Base-by-base conservation (phyloP, 768 basidiomycete species). In the Gyrodon lividus region DNA sequence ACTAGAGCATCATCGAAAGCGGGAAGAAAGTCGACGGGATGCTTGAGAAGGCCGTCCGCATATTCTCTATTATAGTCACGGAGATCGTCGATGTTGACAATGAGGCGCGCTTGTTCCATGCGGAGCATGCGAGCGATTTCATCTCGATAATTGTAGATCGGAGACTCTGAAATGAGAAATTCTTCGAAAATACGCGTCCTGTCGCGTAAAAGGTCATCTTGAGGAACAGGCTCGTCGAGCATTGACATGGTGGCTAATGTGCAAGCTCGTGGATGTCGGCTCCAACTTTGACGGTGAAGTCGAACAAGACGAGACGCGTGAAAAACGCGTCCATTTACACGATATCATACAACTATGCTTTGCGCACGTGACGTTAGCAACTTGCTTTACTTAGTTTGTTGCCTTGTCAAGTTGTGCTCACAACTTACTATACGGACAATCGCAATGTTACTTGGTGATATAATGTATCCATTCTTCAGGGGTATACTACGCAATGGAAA, bases 11-110 rank as follows among this genome's bases (percentile, higher is more conserved):
- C 81, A 50, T 99, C 94, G 54, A 97, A 87, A 4, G 96, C 94
- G 17, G 92, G 88, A 17, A 95, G 77, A 66, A 81, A 96, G 22
- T 90, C 87, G 8, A 83, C 80, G 1, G 97, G 97, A 33, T 92
- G 82, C 66, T 91, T 92, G 48, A 99, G 78, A 22, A 98, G 77
- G 0, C 94, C 92, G 60, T 93, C 87, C 5, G 91, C 86, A 50
- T 84, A 89, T 55, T 91, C 86, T 65, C 94, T 84, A 68, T 90
- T 83, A 69, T 92, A 91, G 71, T 92, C 92, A 72, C 96, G 87
- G 62, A 98, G 73, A 73, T 98, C 93, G 70, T 98, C 95, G 60
- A 98, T 80, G 70, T 97, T 98, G 68, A 99, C 83, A 61, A 95
- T 84, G 62, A 98, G 85, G 68, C 97, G 84, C 63, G 90, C 86